Evolutionary conservation across 1,139 yeast species (phyloP), one percentile per base, ranked within the genome.

Genomic region (Maudiozyma humilis): DNA sequence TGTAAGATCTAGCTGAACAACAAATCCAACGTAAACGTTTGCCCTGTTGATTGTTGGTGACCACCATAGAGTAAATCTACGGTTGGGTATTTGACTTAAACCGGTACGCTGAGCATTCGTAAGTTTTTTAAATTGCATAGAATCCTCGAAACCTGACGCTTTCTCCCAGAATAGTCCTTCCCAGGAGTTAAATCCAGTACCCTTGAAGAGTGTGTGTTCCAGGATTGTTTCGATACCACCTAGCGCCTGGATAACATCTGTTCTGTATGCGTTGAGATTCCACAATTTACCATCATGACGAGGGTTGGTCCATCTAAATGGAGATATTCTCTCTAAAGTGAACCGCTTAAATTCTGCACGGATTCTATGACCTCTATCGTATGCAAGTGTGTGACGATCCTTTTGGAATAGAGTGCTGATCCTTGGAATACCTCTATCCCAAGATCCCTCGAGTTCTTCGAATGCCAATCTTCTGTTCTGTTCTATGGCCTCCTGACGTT

Each of bases 31-130:
- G 59, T 93, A 93, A 19, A 93, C 98, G 58, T 93, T 91, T 4
- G 98, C 98, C 54, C 99, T 76, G 56, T 93, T 93, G 53, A 93
- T 93, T 0, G 99, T 93, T 6, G 99, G 99, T 1, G 97, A 88
- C 99, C 99, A 93, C 99, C 99, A 93, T 37, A 93, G 69, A 0
- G 98, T 93, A 60, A 93, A 93, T 38, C 99, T 75, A 64, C 99
- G 82, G 62, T 93, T 93, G 3, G 99, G 99, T 57, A 93, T 91
- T 66, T 93, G 99, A 62, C 95, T 86, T 53, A 93, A 75, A 62
- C 99, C 99, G 2, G 96, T 83, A 57, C 98, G 72, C 68, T 93
- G 99, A 1, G 99, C 99, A 65, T 89, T 91, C 2, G 99, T 93
- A 55, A 93, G 74, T 62, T 89, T 93, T 62, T 89, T 87, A 65